Evolutionary conservation across 1,139 yeast genomes (phyloP).

Genomic region (Zhuliangozyma parablackwelliae): DNA sequence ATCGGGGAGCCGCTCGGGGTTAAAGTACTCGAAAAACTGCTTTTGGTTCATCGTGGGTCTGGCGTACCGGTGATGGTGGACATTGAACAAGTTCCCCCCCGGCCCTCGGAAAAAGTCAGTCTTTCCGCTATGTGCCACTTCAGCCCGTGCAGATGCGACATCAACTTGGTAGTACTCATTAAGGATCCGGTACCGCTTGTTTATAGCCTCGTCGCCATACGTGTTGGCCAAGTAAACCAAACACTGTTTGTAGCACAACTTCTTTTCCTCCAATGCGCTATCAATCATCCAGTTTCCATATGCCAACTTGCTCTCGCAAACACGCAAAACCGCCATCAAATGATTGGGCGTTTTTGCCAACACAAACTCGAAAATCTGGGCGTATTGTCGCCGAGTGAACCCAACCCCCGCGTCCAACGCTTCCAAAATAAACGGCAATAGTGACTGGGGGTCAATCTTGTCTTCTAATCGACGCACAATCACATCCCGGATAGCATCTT

Average conservation of each 20-base stretch:
- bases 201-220: conserved; percentile 7
- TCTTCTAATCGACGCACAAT: background rate
- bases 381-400: no score
- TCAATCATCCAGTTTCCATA: conserved; percentile 21
- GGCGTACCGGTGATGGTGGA: conserved; percentile 3
- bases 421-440: no score
- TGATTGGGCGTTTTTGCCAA: no score
- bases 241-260: conserved; percentile 8
- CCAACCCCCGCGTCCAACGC: no score
- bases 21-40: conserved; percentile 8
- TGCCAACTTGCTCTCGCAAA: conserved; percentile 28
- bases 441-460: no score
- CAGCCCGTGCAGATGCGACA: conserved; percentile 6
- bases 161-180: conserved; percentile 25
- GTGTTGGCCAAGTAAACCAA: conserved; percentile 4
- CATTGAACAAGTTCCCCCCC: conserved; percentile 7
- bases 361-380: no score
- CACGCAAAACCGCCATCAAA: conserved; percentile 12
- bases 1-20: conserved; percentile 6
- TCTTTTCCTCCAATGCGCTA: conserved; percentile 5
- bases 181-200: conserved; percentile 18
- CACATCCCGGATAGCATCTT: conserved; percentile 1
- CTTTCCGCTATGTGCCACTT: conserved; percentile 3
- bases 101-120: conserved; percentile 5
- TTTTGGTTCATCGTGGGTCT: conserved; percentile 5